These are phyloP conservation scores for Bipolaris zeicola DNA, from an alignment of 2,329 filamentous ascomycete genomes.

Conservation along the genomic window DNA sequence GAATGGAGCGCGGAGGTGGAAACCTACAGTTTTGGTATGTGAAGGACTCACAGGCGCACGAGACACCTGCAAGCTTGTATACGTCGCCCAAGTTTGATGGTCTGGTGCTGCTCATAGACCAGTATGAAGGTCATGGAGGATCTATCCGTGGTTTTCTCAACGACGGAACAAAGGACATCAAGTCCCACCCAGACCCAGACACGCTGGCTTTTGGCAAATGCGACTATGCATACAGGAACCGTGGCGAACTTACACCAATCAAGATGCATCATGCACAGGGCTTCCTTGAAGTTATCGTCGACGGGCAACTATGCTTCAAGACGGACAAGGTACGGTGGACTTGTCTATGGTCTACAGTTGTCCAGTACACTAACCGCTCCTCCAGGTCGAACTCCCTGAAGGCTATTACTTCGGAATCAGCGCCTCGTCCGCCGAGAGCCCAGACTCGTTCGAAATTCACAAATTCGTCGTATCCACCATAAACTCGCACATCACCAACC, in stretches of 20 bases:
- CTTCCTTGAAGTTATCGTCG: slow-evolving; percentile 77
- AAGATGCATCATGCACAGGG: slow-evolving; percentile 71
- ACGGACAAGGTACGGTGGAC: slow-evolving; percentile 62
- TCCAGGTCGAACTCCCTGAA: slow-evolving; percentile 71
- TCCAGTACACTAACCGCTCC: slow-evolving; percentile 6
- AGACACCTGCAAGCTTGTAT: slow-evolving; percentile 80
- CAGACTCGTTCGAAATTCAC: slow-evolving; percentile 93
- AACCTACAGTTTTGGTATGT: slow-evolving; percentile 95
- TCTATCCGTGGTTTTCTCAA: slow-evolving; percentile 92
- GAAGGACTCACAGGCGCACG: slow-evolving; percentile 66
- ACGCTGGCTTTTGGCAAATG: slow-evolving; percentile 92
- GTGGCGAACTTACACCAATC: slow-evolving; percentile 80
- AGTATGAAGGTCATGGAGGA: slow-evolving; percentile 77
- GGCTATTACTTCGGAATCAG: slow-evolving; percentile 88
- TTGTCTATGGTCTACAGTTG: background rate
- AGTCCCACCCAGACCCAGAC: slow-evolving; percentile 76
- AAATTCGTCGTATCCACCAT: slow-evolving; percentile 74
- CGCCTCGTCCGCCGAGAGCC: slow-evolving; percentile 85
- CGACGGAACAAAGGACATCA: slow-evolving; percentile 83
- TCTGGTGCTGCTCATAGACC: slow-evolving; percentile 84
- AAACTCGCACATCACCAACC: slow-evolving; percentile 43
- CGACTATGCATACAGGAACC: slow-evolving; percentile 86
- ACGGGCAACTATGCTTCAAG: slow-evolving; percentile 81
- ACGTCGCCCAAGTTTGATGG: slow-evolving; percentile 86
- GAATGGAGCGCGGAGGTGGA: slow-evolving; percentile 81